These are phyloP conservation scores for Tricholomella constricta DNA, from an alignment of 768 basidiomycete species.

Conservation along the genomic window DNA sequence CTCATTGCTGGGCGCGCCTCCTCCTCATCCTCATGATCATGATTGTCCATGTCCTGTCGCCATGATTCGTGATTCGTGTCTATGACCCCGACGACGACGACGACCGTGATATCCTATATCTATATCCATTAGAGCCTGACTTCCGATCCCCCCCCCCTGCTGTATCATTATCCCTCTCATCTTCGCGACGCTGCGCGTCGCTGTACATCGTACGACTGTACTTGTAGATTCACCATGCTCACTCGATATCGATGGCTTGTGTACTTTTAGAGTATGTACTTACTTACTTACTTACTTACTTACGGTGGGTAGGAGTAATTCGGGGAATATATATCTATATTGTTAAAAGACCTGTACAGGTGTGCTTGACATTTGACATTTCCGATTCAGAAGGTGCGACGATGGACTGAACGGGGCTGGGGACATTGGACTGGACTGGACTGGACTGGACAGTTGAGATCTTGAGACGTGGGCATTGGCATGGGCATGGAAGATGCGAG, in stretches of 20 bases:
- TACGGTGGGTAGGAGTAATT: neutral
- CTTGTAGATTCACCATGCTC: neutral
- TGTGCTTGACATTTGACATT: no score
- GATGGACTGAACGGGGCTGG: no score
- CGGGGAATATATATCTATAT: neutral
- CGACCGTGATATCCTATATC: neutral
- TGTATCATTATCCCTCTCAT: neutral
- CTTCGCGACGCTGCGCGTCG: neutral
- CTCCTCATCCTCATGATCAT: slow-evolving; percentile 1
- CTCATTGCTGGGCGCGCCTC: slow-evolving; percentile 15
- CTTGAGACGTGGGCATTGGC: no score
- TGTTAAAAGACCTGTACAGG: no score
- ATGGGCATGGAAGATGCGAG: no score
- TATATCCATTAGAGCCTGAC: neutral
- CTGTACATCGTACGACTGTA: neutral
- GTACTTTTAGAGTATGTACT: neutral
- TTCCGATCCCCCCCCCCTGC: neutral
- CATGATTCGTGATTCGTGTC: no score
- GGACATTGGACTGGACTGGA: no score
- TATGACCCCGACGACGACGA: neutral
- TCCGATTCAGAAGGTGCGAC: no score
- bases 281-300: neutral
- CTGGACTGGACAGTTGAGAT: no score
- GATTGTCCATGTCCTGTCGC: neutral
- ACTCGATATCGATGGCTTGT: neutral